A percentile compares a stretch with the other conserved stretches of the same genome.
These are phyloP conservation scores for Blastobotrys proliferans DNA, from an alignment of 1,139 yeast species.

Conservation along the genomic window DNA sequence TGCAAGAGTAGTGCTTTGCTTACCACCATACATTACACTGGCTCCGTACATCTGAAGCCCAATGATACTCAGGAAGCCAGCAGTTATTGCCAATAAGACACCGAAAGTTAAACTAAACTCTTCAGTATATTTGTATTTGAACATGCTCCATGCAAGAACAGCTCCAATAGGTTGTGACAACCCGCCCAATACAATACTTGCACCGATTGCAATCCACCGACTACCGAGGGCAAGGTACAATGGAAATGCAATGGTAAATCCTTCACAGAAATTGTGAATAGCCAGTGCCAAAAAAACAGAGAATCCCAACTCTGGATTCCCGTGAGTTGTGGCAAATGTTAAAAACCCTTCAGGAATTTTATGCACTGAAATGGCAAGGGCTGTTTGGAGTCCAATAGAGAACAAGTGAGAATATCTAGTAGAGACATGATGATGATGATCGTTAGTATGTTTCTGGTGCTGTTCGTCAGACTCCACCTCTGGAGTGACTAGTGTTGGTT, in stretches of 20 bases:
- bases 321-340: constrained; percentile 73
- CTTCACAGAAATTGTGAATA: constrained; percentile 92
- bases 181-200: constrained; percentile 72
- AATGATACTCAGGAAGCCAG: constrained; percentile 79
- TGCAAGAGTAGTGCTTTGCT: constrained; percentile 27
- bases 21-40: constrained; percentile 66
- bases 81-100: constrained; percentile 61
- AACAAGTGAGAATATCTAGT: constrained; percentile 73
- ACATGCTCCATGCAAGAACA: constrained; percentile 56
- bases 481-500: background rate
- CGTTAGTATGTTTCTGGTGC: constrained; percentile 20
- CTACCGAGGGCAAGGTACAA: constrained; percentile 66
- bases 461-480: background rate
- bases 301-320: constrained; percentile 69
- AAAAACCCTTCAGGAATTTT: constrained; percentile 94
- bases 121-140: constrained; percentile 40
- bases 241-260: constrained; percentile 91
- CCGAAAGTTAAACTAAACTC: constrained; percentile 52
- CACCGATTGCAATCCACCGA: constrained; percentile 59
- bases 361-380: constrained; percentile 81
- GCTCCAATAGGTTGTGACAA: constrained; percentile 91
- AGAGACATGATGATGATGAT: constrained; percentile 76
- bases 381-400: constrained; percentile 86
- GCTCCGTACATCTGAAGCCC: constrained; percentile 84
- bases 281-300: constrained; percentile 79